Conservation (phyloP, 169 alveolate species). For the Plasmodium inui region DNA sequence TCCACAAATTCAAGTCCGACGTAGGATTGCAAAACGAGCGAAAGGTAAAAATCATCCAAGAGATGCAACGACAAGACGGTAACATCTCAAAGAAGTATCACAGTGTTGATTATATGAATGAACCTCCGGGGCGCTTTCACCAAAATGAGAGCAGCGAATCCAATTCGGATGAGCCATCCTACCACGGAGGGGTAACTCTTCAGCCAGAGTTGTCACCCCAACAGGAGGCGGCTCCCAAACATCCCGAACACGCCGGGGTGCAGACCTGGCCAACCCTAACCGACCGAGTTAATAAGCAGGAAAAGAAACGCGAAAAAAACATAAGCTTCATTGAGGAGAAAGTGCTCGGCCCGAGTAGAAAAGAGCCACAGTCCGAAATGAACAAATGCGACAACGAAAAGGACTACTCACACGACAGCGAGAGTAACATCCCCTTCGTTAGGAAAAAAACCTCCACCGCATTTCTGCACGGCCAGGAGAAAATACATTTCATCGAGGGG, state of each 20-base stretch:
- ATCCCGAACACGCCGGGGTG: background rate
- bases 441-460: background rate
- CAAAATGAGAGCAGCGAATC: background rate
- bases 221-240: too few relatives aligned
- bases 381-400: background rate
- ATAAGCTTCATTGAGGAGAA: slow-evolving; percentile 17
- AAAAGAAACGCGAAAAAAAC: slow-evolving; percentile 2
- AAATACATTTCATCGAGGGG: background rate
- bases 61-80: background rate
- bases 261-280: background rate
- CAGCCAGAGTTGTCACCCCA: too few relatives aligned
- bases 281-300: background rate
- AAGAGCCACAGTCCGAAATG: background rate
- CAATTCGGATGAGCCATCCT: background rate
- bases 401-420: background rate
- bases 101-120: slow-evolving; percentile 28
- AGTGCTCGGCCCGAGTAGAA: background rate
- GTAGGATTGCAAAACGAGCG: background rate
- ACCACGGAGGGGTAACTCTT: background rate
- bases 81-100: slow-evolving; percentile 26
- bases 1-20: slow-evolving; percentile 22
- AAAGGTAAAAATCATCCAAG: background rate
- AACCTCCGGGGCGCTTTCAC: background rate
- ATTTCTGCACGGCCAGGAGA: background rate
- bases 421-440: slow-evolving; percentile 7